Percentiles rank a stretch among this genome's conserved stretches.
These are phyloP conservation scores for Helicostylum pulchrum DNA, from an alignment of 192 early-diverging fungal genomes.

Conservation along the genomic window DNA sequence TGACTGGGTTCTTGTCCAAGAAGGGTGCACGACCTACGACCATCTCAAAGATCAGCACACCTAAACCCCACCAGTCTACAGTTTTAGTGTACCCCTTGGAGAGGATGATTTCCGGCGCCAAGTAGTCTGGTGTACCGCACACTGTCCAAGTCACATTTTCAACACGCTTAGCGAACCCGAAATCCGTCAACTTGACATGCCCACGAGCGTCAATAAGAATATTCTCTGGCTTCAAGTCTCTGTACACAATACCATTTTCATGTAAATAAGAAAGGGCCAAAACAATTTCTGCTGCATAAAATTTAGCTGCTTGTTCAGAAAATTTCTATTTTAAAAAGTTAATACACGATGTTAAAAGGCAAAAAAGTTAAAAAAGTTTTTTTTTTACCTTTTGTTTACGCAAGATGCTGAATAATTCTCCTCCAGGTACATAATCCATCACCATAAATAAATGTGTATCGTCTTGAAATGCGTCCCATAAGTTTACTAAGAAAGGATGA, in stretches of 20 bases:
- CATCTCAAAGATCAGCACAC: slow-evolving; percentile 90
- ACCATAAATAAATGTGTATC: slow-evolving; percentile 85
- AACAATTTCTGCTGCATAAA: slow-evolving; percentile 89
- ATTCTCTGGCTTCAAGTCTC: slow-evolving; percentile 81
- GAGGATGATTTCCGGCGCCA: slow-evolving; percentile 89
- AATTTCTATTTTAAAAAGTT: slow-evolving; percentile 16
- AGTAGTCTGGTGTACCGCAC: slow-evolving; percentile 81
- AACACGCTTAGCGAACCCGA: slow-evolving; percentile 75
- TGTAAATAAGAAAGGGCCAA: slow-evolving; percentile 92
- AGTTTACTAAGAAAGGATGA: slow-evolving; percentile 85
- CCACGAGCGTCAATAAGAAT: slow-evolving; percentile 85
- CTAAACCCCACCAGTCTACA: slow-evolving; percentile 96
- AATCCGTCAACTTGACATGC: slow-evolving; percentile 92
- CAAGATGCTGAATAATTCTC: slow-evolving; percentile 78
- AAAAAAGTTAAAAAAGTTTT: slow-evolving; percentile 10
- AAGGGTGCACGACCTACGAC: slow-evolving; percentile 72
- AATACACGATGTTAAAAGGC: not conserved
- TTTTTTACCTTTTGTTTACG: slow-evolving; percentile 59
- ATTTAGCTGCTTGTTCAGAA: slow-evolving; percentile 50
- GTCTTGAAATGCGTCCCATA: slow-evolving; percentile 91
- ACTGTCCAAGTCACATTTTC: slow-evolving; percentile 48
- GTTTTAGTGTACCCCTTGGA: slow-evolving; percentile 81
- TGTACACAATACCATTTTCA: slow-evolving; percentile 84
- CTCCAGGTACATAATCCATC: slow-evolving; percentile 93
- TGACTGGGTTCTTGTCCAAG: slow-evolving; percentile 84